These are phyloP conservation scores for Pseudisothecium myosuroides DNA, from an alignment of 225 moss, liverwort and hornwort species.

Conservation along the genomic window DNA sequence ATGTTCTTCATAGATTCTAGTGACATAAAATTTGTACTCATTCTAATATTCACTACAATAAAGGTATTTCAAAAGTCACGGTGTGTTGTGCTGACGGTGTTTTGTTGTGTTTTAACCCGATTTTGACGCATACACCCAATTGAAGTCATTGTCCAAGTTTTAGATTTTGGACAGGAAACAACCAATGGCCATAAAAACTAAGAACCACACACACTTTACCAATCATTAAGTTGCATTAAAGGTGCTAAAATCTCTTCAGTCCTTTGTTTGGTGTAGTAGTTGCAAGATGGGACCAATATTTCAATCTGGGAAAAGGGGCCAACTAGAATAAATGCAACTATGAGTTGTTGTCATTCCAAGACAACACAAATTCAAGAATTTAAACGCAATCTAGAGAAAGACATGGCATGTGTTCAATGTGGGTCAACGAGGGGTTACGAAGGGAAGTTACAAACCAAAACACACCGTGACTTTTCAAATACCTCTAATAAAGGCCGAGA, in stretches of 20 bases:
- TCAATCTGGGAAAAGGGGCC: not conserved
- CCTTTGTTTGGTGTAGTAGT: not conserved
- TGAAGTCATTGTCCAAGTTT: not conserved
- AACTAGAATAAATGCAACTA: not conserved
- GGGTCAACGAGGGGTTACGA: not conserved
- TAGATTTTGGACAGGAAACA: not conserved
- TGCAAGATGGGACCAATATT: not conserved
- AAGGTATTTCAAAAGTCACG: not conserved
- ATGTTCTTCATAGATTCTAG: not conserved
- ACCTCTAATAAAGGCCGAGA: not conserved
- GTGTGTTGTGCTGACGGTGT: not conserved
- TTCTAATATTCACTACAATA: not conserved
- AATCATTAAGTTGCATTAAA: not conserved
- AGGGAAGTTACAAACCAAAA: not conserved
- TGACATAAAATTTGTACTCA: too few relatives aligned
- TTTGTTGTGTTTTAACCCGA: not conserved
- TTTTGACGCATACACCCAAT: not conserved
- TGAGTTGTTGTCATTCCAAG: not conserved
- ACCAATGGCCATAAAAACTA: not conserved
- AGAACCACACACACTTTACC: too few relatives aligned
- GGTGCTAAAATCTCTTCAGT: not conserved
- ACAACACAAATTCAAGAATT: not conserved
- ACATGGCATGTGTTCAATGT: not conserved
- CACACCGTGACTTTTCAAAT: not conserved
- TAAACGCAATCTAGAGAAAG: not conserved